Percentiles rank a stretch among this genome's conserved stretches.
Conservation (phyloP, 176 grass and related monocot species). For the Oryza meridionalis region DNA sequence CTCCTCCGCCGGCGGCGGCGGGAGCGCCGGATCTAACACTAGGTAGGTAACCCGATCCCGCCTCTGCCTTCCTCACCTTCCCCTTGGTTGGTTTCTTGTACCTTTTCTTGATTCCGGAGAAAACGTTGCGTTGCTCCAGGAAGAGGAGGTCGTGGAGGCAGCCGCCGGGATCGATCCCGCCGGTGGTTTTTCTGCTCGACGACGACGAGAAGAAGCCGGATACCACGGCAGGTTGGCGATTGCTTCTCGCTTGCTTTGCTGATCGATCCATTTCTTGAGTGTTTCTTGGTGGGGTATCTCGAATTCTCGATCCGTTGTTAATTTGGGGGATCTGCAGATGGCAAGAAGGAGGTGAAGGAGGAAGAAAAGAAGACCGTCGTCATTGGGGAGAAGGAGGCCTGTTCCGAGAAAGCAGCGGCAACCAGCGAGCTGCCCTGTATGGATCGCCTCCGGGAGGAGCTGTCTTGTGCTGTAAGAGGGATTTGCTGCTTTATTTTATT, state of each 20-base stretch:
- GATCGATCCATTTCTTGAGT: neutral
- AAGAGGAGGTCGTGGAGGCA: conserved; percentile 71
- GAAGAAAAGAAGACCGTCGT: conserved; percentile 25
- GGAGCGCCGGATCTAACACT: conserved; percentile 57
- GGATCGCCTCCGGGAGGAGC: conserved; percentile 83
- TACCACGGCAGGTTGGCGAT: neutral
- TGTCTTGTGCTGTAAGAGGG: conserved; percentile 79
- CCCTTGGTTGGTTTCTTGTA: neutral
- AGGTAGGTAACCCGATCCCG: conserved; percentile 47
- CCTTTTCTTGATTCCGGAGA: neutral
- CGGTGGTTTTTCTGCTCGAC: conserved; percentile 68
- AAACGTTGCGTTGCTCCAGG: conserved; percentile 25
- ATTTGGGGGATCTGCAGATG: conserved; percentile 23
- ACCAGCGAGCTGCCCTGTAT: conserved; percentile 57
- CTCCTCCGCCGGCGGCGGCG: conserved; percentile 33
- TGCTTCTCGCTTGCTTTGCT: neutral
- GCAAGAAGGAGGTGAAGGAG: conserved; percentile 33
- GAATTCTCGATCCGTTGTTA: neutral
- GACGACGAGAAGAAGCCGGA: conserved; percentile 53
- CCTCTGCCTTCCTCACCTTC: neutral
- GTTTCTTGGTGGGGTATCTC: neutral
- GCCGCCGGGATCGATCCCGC: conserved; percentile 42
- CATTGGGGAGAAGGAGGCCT: conserved; percentile 38
- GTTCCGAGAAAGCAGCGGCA: conserved; percentile 26
- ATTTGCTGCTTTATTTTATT: conserved; percentile 8